These are phyloP conservation scores for Talaromyces sp. DNA, from an alignment of 2,329 filamentous ascomycete species.

Conservation along the genomic window DNA sequence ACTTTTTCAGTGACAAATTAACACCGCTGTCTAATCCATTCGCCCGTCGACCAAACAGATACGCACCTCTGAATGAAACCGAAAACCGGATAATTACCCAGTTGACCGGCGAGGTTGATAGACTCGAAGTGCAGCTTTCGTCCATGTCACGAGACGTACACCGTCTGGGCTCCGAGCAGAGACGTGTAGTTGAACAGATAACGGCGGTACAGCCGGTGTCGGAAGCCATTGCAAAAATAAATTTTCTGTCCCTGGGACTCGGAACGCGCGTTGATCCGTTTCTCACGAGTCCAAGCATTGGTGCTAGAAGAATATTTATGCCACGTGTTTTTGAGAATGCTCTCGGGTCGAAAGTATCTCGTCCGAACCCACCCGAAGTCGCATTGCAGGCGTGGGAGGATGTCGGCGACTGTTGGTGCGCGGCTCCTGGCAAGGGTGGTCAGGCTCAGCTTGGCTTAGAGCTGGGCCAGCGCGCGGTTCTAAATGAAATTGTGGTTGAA, in stretches of 20 bases:
- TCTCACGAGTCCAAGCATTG: slow-evolving; percentile 54
- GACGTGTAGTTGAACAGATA: slow-evolving; percentile 17
- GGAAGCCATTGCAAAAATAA: slow-evolving; percentile 46
- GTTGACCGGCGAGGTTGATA: slow-evolving; percentile 21
- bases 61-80: slow-evolving; percentile 18
- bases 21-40: background rate
- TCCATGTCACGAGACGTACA: slow-evolving; percentile 25
- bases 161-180: slow-evolving; percentile 19
- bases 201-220: slow-evolving; percentile 14
- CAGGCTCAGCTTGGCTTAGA: slow-evolving; percentile 37
- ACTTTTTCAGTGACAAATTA: slow-evolving; percentile 13
- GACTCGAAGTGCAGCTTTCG: slow-evolving; percentile 24
- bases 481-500: slow-evolving; percentile 65
- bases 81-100: slow-evolving; percentile 19
- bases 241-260: slow-evolving; percentile 63
- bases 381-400: slow-evolving; percentile 69
- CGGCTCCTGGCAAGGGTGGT: slow-evolving; percentile 39
- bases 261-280: slow-evolving; percentile 60
- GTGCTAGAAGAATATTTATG: slow-evolving; percentile 18
- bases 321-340: slow-evolving; percentile 15
- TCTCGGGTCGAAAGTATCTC: slow-evolving; percentile 11
- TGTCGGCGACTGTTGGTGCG: slow-evolving; percentile 84
- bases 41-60: slow-evolving; percentile 6
- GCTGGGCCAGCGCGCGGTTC: slow-evolving; percentile 48
- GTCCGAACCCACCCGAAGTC: slow-evolving; percentile 38